These are phyloP conservation scores for Sporobolomyces pararoseus DNA, from an alignment of 768 basidiomycete genomes.

Conservation along the genomic window DNA sequence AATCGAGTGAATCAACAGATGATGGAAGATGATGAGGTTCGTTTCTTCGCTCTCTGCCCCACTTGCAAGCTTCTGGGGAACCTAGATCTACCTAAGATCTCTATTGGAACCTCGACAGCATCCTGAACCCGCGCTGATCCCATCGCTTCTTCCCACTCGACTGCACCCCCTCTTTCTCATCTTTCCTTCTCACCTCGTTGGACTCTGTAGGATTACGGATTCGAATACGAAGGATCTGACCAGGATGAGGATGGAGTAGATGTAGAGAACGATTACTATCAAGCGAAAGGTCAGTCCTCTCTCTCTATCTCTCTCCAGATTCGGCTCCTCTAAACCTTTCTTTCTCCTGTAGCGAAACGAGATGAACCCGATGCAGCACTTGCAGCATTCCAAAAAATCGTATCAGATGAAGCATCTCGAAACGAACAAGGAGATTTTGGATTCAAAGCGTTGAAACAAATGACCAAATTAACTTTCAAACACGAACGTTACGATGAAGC, in stretches of 20 bases:
- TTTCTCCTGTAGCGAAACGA: constrained; percentile 28
- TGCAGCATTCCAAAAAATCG: constrained; percentile 81
- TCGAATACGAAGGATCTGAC: constrained; percentile 90
- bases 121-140: too few relatives aligned
- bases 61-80: neutral
- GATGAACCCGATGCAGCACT: constrained; percentile 88
- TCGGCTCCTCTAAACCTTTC: constrained; percentile 1
- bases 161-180: neutral
- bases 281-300: constrained; percentile 74
- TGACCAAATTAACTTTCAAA: constrained; percentile 87
- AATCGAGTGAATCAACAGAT: constrained; percentile 32
- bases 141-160: neutral
- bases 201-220: constrained; percentile 82
- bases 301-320: too few relatives aligned
- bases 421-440: constrained; percentile 83
- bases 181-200: too few relatives aligned
- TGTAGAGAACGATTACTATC: constrained; percentile 97
- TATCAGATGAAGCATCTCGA: constrained; percentile 84
- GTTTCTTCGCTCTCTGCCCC: neutral
- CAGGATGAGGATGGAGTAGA: constrained; percentile 76
- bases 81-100: neutral
- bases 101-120: neutral
- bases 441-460: constrained; percentile 97
- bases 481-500: constrained; percentile 73
- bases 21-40: constrained; percentile 51